Conservation (phyloP, 306 rosid genomes). For the Cyclanthera cordifolia region DNA sequence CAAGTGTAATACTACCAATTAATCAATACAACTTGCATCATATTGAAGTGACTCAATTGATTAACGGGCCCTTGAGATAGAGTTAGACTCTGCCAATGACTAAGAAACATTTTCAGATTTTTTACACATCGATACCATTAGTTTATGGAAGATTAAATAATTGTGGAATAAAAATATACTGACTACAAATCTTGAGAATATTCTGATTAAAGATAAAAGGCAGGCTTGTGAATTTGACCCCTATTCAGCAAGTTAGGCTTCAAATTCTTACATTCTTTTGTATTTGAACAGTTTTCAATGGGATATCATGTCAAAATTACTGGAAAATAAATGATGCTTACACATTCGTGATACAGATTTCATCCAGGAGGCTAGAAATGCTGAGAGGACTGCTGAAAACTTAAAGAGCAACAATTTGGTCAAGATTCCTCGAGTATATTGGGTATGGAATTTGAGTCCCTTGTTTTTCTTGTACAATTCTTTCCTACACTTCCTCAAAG, state of each 20-base stretch:
- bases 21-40: no score
- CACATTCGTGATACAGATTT: constrained; percentile 44
- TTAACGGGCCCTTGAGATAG: no score
- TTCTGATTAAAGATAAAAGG: neutral
- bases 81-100: no score
- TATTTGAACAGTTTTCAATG: neutral
- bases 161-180: neutral
- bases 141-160: neutral
- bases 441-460: constrained; percentile 44
- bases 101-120: neutral
- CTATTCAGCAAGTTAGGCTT: neutral
- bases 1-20: no score
- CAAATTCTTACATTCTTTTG: neutral
- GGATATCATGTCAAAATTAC: neutral
- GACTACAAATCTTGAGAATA: neutral
- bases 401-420: constrained; percentile 51
- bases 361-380: constrained; percentile 73
- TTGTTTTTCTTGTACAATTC: neutral
- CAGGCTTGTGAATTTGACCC: neutral
- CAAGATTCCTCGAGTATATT: constrained; percentile 65
- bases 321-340: constrained; percentile 1
- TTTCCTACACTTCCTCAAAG: neutral
- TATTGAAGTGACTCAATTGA: no score
- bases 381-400: constrained; percentile 62
- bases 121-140: neutral